phyloP scores from a whole-genome alignment of 495 filamentous ascomycete genomes.

The Aspergillus homomorphus region DNA sequence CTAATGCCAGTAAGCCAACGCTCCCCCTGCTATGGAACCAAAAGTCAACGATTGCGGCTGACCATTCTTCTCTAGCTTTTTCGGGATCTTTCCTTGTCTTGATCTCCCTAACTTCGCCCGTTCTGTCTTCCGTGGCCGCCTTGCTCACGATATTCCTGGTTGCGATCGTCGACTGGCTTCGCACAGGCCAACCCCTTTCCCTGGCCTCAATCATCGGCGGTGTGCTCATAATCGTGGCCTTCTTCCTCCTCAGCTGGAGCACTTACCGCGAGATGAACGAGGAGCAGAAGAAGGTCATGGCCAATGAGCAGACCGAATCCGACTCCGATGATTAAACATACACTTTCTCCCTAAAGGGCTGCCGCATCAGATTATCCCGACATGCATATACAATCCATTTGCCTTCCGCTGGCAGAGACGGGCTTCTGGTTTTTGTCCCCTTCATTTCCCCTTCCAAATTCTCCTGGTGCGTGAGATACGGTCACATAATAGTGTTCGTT shows the following conservation, averaged over 20 bases:
- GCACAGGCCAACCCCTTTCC: conserved; percentile 71
- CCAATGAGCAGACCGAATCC: conserved; percentile 40
- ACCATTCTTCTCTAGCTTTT: conserved; percentile 45
- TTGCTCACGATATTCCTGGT: conserved; percentile 96
- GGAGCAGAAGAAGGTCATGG: conserved; percentile 62
- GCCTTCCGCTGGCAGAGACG: not conserved
- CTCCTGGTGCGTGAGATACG: not conserved
- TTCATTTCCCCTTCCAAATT: conserved; percentile 3
- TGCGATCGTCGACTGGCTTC: conserved; percentile 82
- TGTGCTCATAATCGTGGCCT: conserved; percentile 79
- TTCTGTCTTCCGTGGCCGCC: conserved; percentile 85
- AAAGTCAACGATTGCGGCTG: not conserved
- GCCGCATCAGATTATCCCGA: not conserved
- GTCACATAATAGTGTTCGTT: not conserved
- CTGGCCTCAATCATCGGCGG: conserved; percentile 77
- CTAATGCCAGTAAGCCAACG: conserved; percentile 69
- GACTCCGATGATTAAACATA: conserved; percentile 44
- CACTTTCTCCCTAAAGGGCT: too few relatives aligned
- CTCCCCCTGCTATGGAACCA: not conserved
- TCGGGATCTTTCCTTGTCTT: conserved; percentile 91
- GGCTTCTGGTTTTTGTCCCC: conserved; percentile 1
- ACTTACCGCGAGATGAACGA: conserved; percentile 91
- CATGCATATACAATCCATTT: conserved; percentile 2
- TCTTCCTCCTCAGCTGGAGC: conserved; percentile 80
- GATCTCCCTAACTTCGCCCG: conserved; percentile 87